Base-by-base conservation (phyloP, 2,329 filamentous ascomycete species). In the Onygenales sp. region DNA sequence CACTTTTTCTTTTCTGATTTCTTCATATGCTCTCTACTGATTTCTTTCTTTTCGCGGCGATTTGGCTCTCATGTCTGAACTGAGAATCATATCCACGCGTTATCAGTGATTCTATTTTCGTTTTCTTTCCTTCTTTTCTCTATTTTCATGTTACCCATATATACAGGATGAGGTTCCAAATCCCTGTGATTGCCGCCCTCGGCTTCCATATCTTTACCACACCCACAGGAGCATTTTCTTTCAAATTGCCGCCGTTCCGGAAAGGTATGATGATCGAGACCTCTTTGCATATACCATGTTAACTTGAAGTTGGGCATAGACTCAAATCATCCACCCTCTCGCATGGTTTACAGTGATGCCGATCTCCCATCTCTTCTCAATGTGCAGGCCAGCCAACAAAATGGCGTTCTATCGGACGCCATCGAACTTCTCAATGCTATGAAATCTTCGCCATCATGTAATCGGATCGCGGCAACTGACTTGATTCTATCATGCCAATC, bases 401-500 rank as follows among this genome's bases (percentile, higher is more conserved):
- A 70, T 44, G 63, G 61, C 2, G 58, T 74, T n/a, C 71, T 74
- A 43, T 65, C 62, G 2, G 61, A 72, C 50, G 75, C 75, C 2
- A 58, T 77, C 14, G 63, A 68, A 2, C 60, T 77, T 2, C 63
- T 80, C 3, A 62, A 73, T 11, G 70, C 70, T 0, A 67, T 79
- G 60, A 67, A 74, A 46, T 66, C 67, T 4, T 66, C 72, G 8
- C 72, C 77, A 2, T 74, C 77, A 0, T 83, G 80, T 66, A 74
- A 76, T 53, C 73, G 74, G 6, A 64, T 80, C 39, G 80, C 80
- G 6, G 73, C 76, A 2, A 70, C 72, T 2, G 72, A 70, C 39
- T 69, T 83, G 3, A 67, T 82, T 52, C 68, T 74, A 49, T 78
- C 78, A 36, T 84, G 81, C 60, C 73, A 78, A 58, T 65, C 70